Percentiles rank a stretch among this genome's conserved stretches.
These are phyloP conservation scores for Colletotrichum zoysiae DNA, from an alignment of 2,329 filamentous ascomycete genomes.

Conservation along the genomic window DNA sequence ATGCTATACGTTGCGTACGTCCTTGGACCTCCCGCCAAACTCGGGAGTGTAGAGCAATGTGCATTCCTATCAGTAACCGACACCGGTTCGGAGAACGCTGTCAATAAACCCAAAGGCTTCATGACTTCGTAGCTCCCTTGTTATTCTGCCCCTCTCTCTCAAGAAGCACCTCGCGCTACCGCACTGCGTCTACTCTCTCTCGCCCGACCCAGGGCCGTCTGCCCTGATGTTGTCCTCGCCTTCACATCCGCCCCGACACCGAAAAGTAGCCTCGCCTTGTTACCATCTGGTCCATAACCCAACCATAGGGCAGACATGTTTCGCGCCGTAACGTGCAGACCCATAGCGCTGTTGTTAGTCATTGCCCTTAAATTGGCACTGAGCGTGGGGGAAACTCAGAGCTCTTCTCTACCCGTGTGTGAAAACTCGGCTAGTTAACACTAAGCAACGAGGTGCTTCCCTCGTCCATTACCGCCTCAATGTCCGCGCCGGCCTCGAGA, in stretches of 20 bases:
- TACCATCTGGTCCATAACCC: not conserved
- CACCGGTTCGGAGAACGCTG: not conserved
- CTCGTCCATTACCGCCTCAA: too few species aligned
- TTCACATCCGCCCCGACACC: not conserved
- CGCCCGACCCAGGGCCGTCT: not conserved
- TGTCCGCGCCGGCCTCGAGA: too few species aligned
- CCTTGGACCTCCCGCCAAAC: not conserved
- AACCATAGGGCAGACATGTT: not conserved
- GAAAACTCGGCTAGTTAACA: too few species aligned
- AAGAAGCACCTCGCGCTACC: not conserved
- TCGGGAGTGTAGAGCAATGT: not conserved
- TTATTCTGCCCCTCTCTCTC: not conserved
- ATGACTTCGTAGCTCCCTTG: not conserved
- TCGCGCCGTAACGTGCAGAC: not conserved
- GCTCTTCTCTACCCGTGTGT: too few species aligned
- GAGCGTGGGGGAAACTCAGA: too few species aligned
- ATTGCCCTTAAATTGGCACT: too few species aligned
- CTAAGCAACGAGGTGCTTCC: too few species aligned
- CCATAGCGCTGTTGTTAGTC: not conserved
- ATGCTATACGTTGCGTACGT: not conserved
- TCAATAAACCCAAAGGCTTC: not conserved
- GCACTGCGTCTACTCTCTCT: not conserved
- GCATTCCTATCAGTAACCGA: not conserved
- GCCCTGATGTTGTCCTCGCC: not conserved
- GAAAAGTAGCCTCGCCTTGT: not conserved